Base-by-base conservation (phyloP, 768 basidiomycete species). In the Mycena crocata region DNA sequence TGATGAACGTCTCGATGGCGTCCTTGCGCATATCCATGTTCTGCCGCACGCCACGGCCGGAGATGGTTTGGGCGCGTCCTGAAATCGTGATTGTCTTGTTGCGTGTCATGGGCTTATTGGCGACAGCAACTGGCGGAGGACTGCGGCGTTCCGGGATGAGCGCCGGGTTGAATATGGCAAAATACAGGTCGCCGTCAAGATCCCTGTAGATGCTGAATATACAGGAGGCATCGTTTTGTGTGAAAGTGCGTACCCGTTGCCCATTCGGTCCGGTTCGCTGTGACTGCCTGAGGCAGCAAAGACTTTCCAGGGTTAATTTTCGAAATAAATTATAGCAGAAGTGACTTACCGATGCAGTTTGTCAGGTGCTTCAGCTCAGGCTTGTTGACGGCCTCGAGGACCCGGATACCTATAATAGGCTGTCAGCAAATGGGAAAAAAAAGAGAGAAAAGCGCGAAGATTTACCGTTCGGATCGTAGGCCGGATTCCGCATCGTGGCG, bases 151-250 rank as follows among this genome's bases (percentile, higher is more conserved):
- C 5, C 1, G 74, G 74, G 34, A 75, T 67, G 37, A 75, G 64
- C 12, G 28, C 21, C 7, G 57, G 66, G 26, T 72, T 59, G 57
- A 66, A 68, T 21, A 65, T 56, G 4, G 69, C 58, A n/a, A 73
- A 73, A 48, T 65, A 75, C 31, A 28, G 26, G 34, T 75, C 74
- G 44, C 74, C 74, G 42, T 75, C 74, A 7, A 74, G 73, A 46
- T 75, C 73, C 13, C 71, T 70, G 40, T 15, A 2, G 15, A 39
- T 19, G 23, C 8, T 39, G 23, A 62, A 30, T 8, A 56, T 35
- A 63, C 2, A 13, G 23, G 2, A 39, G 32, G 32, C n/a, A 26
- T 21, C 5, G 26, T 19, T 35, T 15, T 12, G 31, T 32, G 40
- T 15, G 9, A 26, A 42, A 23, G 35, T 12, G 52, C 67, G 26